These are phyloP conservation scores for Artemisia argyi DNA, from an alignment of 129 eudicot genomes.

Conservation along the genomic window DNA sequence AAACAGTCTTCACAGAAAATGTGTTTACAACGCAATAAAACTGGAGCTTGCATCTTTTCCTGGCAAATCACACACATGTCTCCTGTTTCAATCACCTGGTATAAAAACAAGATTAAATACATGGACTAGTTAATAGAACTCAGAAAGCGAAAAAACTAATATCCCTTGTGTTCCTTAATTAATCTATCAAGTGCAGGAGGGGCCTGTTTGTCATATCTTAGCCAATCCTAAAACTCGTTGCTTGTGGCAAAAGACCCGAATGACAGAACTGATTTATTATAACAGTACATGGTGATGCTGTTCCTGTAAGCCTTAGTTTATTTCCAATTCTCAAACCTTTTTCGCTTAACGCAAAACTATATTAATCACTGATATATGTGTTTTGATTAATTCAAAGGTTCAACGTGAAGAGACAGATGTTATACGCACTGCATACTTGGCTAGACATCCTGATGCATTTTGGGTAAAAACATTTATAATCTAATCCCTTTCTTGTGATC, in stretches of 20 bases:
- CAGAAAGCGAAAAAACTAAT: background rate
- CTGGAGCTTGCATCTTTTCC: slow-evolving; percentile 81
- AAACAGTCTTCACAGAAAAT: slow-evolving; percentile 87
- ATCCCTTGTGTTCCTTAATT: background rate
- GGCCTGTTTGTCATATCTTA: too few relatives aligned
- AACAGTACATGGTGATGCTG: slow-evolving; percentile 88
- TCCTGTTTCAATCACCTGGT: slow-evolving; percentile 74
- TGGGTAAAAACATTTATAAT: slow-evolving; percentile 54
- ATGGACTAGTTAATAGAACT: background rate
- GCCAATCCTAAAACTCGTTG: slow-evolving; percentile 84
- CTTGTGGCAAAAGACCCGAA: slow-evolving; percentile 92
- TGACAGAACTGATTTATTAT: slow-evolving; percentile 89
- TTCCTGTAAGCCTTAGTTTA: slow-evolving; percentile 62
- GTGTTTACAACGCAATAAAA: slow-evolving; percentile 76
- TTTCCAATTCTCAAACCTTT: background rate
- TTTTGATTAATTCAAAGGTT: slow-evolving; percentile 46
- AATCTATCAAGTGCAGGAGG: too few relatives aligned
- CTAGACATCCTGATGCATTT: slow-evolving; percentile 89
- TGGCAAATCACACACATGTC: slow-evolving; percentile 89
- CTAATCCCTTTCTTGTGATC: slow-evolving; percentile 7
- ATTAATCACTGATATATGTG: slow-evolving; percentile 1
- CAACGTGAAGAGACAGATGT: slow-evolving; percentile 54
- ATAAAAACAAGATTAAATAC: slow-evolving; percentile 5
- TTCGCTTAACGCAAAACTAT: background rate
- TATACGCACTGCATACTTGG: slow-evolving; percentile 80